phyloP scores from a whole-genome alignment of 148 eudicot genomes.

The Heliamphora exappendiculata region DNA sequence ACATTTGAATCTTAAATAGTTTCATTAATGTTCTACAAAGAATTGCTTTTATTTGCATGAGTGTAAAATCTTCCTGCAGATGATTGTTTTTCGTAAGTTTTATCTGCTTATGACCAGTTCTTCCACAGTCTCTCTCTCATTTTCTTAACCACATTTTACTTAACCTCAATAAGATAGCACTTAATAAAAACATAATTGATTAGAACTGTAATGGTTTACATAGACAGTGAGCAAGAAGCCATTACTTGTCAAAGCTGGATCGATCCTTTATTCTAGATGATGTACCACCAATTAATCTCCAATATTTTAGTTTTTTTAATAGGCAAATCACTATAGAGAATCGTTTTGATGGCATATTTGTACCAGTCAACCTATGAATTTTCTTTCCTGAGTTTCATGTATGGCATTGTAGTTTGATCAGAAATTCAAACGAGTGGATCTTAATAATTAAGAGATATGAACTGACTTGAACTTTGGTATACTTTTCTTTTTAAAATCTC shows the following conservation, averaged over 20 bases:
- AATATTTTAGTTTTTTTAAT: not conserved
- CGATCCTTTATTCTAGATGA: not conserved
- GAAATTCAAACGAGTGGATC: not conserved
- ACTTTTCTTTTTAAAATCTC: not conserved
- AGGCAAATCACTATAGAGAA: not conserved
- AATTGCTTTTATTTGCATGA: not conserved
- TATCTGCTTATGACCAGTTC: not conserved
- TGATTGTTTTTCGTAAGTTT: not conserved
- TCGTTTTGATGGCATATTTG: not conserved
- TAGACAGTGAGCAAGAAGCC: not conserved
- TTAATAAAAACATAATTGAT: not conserved
- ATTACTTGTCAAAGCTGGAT: conserved; percentile 1
- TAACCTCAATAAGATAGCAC: not conserved
- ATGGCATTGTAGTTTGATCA: not conserved
- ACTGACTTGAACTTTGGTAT: not conserved
- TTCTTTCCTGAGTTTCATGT: not conserved
- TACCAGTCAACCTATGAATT: not conserved
- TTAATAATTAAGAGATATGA: not conserved
- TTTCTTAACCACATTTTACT: not conserved
- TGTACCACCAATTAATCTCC: not conserved
- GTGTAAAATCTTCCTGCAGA: not conserved
- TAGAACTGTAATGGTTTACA: not conserved
- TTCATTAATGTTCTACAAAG: not conserved
- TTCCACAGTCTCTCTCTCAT: not conserved
- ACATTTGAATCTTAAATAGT: conserved; percentile 1